Evolutionary conservation across 495 filamentous ascomycete genomes (phyloP).

Genomic region (Hypomontagnella submonticulosa): DNA sequence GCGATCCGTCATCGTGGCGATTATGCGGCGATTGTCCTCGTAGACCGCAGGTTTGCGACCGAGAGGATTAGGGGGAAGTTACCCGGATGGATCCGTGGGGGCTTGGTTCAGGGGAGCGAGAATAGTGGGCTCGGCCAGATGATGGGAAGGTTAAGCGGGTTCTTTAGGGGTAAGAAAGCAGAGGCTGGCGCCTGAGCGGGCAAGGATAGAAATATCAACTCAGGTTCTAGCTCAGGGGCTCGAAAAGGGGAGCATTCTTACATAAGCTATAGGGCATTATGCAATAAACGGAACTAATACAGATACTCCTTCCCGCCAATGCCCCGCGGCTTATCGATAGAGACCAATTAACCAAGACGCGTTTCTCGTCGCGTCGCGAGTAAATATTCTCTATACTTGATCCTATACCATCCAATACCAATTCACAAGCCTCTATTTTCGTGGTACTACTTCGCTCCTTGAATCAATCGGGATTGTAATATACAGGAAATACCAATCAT

Average conservation of each 20-base stretch:
- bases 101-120: slow-evolving; percentile 61
- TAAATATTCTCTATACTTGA: slow-evolving; percentile 18
- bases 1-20: slow-evolving; percentile 90
- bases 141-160: slow-evolving; percentile 64
- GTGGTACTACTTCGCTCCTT: not conserved
- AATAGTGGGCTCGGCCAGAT: slow-evolving; percentile 62
- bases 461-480: not conserved
- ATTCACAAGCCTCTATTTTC: not conserved
- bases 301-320: not conserved
- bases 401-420: not conserved
- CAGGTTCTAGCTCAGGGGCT: not conserved
- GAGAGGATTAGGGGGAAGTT: slow-evolving; percentile 79
- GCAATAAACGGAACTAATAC: not conserved
- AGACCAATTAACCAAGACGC: slow-evolving; percentile 37
- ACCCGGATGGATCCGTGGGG: slow-evolving; percentile 85
- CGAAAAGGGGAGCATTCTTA: not conserved
- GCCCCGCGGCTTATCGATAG: slow-evolving; percentile 2
- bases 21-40: slow-evolving; percentile 88
- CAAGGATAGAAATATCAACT: not conserved
- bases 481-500: not conserved
- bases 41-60: slow-evolving; percentile 80
- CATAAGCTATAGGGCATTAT: slow-evolving; percentile 1
- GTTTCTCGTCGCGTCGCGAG: slow-evolving; percentile 32
- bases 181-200: not conserved
- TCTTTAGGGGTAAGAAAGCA: slow-evolving; percentile 63